Evolutionary conservation across 225 moss, liverwort and hornwort species (phyloP), one percentile per base, ranked within the genome.

Genomic region (Neckera pumila): DNA sequence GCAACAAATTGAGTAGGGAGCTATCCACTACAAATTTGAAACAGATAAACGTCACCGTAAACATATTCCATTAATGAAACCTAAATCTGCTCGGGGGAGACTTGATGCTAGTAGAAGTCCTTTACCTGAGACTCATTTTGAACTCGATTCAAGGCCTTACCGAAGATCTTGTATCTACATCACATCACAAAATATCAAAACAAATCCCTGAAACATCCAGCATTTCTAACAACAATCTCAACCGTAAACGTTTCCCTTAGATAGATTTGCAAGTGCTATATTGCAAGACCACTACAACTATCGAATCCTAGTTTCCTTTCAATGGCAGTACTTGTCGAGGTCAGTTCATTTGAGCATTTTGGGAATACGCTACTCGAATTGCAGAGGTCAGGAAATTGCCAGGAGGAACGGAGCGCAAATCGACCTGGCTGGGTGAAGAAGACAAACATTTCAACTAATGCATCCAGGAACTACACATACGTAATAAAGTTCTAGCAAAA

Each of bases 81-180:
- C 63, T n/a, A 66, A 43, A 92, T 42, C 73, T 81, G 40, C 45
- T 38, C 26, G 31, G 31, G 19, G 15, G 38, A 84, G 34, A 86
- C 26, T 66, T 75, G 16, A 76, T 22, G 67, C n/a, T 36, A 30
- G 25, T 42, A 73, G 60, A 49, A 79, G 40, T 54, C 25, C 71
- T 38, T 36, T 85, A 94, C 94, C 94, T 94, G 94, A 81, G 92
- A 88, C 62, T 99, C 98, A 34, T 92, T 88, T 91, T 99, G 95
- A 59, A 99, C 96, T 90, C 98, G 96, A 79, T 92, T 90, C 89
- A 99, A 92, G 84, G 95, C 95, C 85, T 92, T 99, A 15, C 98
- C 98, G 76, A 94, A 99, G 84, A 99, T 95, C 91, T 96, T 97
- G 89, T 98, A 97, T 89, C 97, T 97, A 87, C 89, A 92, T 81